These are phyloP conservation scores for Echinosophora koreensis DNA, from an alignment of 306 rosid genomes.

Conservation along the genomic window DNA sequence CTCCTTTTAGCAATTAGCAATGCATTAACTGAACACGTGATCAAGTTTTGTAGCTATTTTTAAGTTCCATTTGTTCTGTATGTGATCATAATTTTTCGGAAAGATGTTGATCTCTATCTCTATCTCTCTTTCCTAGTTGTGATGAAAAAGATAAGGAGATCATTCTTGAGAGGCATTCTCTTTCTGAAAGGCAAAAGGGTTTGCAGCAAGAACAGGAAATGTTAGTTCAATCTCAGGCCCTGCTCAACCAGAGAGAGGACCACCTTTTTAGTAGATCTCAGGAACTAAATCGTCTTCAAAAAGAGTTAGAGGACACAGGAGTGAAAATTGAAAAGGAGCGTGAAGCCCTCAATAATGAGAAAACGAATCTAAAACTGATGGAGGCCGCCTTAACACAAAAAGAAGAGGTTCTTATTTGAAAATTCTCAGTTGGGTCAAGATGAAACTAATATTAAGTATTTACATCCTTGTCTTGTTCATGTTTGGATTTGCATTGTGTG, in stretches of 20 bases:
- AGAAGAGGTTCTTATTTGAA: slow-evolving; percentile 70
- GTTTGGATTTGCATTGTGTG: slow-evolving; percentile 40
- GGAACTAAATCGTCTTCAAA: slow-evolving; percentile 77
- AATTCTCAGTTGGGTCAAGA: slow-evolving; percentile 37
- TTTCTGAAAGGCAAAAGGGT: slow-evolving; percentile 81
- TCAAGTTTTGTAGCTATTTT: slow-evolving; percentile 20
- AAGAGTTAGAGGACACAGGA: slow-evolving; percentile 73
- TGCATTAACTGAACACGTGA: slow-evolving; percentile 12
- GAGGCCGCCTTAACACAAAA: slow-evolving; percentile 63
- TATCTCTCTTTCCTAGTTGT: slow-evolving; percentile 56
- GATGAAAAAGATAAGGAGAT: slow-evolving; percentile 87
- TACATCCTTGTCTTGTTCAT: slow-evolving; percentile 40
- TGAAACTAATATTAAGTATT: slow-evolving; percentile 32
- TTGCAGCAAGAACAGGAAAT: slow-evolving; percentile 89
- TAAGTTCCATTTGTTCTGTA: neutral
- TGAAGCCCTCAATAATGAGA: slow-evolving; percentile 65
- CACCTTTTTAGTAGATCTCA: slow-evolving; percentile 67
- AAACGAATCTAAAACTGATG: slow-evolving; percentile 65
- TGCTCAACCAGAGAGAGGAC: slow-evolving; percentile 84
- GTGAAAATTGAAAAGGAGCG: slow-evolving; percentile 61
- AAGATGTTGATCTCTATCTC: slow-evolving; percentile 39
- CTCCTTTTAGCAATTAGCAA: slow-evolving; percentile 14
- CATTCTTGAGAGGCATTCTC: slow-evolving; percentile 77
- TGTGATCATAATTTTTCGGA: slow-evolving; percentile 11
- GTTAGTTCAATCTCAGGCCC: slow-evolving; percentile 80